phyloP scores from a whole-genome alignment of 2,329 filamentous ascomycete species.

The Aspergillus sp. region DNA sequence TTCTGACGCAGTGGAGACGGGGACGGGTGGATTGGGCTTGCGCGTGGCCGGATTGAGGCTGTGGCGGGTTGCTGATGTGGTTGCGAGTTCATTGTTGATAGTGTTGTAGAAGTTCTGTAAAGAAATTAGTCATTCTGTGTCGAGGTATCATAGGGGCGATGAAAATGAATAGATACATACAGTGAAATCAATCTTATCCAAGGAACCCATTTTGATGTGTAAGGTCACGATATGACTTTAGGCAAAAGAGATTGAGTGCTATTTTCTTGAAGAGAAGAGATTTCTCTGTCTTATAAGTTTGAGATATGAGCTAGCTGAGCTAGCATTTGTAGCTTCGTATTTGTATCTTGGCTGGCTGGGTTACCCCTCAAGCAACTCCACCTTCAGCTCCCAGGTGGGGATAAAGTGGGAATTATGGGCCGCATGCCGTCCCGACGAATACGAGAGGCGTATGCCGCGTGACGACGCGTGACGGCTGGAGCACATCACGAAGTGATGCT shows the following conservation, averaged over 20 bases:
- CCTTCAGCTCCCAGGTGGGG: neutral
- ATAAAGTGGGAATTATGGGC: neutral
- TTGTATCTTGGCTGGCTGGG: neutral
- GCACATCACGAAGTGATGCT: neutral
- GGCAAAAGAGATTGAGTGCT: neutral
- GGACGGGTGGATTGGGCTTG: neutral
- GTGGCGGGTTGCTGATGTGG: neutral
- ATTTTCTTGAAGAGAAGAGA: neutral
- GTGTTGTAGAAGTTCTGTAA: neutral
- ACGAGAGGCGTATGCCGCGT: neutral
- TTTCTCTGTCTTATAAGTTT: neutral
- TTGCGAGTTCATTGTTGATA: neutral
- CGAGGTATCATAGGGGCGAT: neutral
- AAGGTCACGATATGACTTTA: too few relatives aligned
- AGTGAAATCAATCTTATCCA: neutral
- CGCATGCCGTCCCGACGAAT: neutral
- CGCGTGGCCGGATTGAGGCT: neutral
- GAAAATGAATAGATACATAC: neutral
- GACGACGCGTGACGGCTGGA: neutral
- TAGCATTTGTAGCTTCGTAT: neutral
- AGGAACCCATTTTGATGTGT: neutral
- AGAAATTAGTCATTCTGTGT: neutral
- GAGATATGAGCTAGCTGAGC: too few relatives aligned
- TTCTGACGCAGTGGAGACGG: neutral
- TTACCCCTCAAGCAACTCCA: neutral